Conservation (phyloP, 1,284 basidiomycete species). For the Naganishia sp. region DNA sequence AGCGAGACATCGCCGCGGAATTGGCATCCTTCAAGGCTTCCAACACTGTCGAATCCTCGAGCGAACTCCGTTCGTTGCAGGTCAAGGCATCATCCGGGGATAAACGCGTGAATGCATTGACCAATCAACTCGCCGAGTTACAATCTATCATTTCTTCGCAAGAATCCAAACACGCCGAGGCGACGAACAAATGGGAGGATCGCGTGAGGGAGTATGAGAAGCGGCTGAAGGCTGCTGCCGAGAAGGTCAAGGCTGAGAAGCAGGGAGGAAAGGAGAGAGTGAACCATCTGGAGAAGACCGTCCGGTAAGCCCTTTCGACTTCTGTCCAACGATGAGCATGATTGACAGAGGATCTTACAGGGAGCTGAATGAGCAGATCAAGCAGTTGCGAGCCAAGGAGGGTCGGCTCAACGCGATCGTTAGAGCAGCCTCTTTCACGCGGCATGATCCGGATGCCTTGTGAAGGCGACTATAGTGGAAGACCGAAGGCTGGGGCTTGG, state of each 20-base stretch:
- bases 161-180: conserved; percentile 67
- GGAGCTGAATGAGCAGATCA: conserved; percentile 29
- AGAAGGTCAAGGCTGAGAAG: conserved; percentile 90
- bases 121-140: conserved; percentile 75
- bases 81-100: conserved; percentile 78
- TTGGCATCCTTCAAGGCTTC: conserved; percentile 68
- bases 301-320: conserved; percentile 39
- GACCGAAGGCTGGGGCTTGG: not conserved
- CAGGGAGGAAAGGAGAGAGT: conserved; percentile 87
- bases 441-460: conserved; percentile 31
- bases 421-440: conserved; percentile 25
- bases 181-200: conserved; percentile 87
- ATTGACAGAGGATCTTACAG: not conserved
- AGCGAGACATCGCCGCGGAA: conserved; percentile 73
- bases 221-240: conserved; percentile 79
- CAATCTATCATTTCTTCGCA: conserved; percentile 78
- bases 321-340: not conserved
- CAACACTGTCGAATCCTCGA: conserved; percentile 61
- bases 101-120: conserved; percentile 72
- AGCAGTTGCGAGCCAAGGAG: conserved; percentile 25
- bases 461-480: not conserved
- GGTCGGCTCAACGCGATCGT: conserved; percentile 27
- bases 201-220: conserved; percentile 88
- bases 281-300: conserved; percentile 54
- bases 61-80: conserved; percentile 64